Conservation (phyloP, 768 basidiomycete species). For the Scleroderma citrinum region DNA sequence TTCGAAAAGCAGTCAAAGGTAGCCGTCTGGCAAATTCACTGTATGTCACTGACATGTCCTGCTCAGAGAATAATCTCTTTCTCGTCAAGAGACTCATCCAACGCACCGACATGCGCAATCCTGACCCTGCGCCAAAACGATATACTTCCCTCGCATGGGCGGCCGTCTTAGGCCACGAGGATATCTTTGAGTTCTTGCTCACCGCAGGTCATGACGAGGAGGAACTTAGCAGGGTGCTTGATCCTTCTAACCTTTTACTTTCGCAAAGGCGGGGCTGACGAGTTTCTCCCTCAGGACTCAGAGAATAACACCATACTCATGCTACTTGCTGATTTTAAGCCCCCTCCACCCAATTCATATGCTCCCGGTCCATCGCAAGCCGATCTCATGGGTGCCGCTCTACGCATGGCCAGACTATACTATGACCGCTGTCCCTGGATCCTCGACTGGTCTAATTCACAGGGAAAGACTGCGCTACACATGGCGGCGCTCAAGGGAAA, state of each 20-base stretch:
- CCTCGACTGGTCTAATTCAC: slow-evolving; percentile 87
- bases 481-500: slow-evolving; percentile 85
- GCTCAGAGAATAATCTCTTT: slow-evolving; percentile 87
- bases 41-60: slow-evolving; percentile 15
- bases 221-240: slow-evolving; percentile 79
- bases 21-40: slow-evolving; percentile 3
- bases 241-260: slow-evolving; percentile 3
- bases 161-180: slow-evolving; percentile 81
- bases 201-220: slow-evolving; percentile 88
- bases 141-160: slow-evolving; percentile 92
- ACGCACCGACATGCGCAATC: slow-evolving; percentile 85
- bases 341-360: slow-evolving; percentile 42
- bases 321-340: slow-evolving; percentile 80
- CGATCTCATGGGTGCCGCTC: slow-evolving; percentile 63
- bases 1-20: slow-evolving; percentile 81
- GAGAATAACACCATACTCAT: slow-evolving; percentile 93
- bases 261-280: slow-evolving; percentile 12
- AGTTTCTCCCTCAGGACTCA: slow-evolving; percentile 53
- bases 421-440: slow-evolving; percentile 82
- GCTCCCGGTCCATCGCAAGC: slow-evolving; percentile 42
- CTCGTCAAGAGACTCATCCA: slow-evolving; percentile 85
- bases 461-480: slow-evolving; percentile 88
- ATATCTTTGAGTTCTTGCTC: slow-evolving; percentile 89
- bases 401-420: slow-evolving; percentile 85
- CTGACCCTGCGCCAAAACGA: slow-evolving; percentile 67